A percentile compares a stretch with the other conserved stretches of the same genome.
Conservation (phyloP, 1,139 yeast species). For the Yamadazyma dendronema region DNA sequence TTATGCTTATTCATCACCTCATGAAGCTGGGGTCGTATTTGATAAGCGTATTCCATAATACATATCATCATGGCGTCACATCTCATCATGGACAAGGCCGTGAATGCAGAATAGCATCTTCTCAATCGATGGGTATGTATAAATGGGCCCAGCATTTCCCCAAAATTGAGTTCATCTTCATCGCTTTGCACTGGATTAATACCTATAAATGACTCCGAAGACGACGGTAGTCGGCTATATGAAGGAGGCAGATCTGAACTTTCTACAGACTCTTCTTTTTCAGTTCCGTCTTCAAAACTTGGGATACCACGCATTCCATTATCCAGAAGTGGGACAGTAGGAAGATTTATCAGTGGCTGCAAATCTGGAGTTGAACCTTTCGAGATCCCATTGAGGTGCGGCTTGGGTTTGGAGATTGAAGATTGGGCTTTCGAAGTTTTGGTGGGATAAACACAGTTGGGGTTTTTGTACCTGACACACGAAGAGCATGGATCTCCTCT, state of each 20-base stretch:
- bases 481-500: conserved; percentile 4
- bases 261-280: no score
- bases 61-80: conserved; percentile 18
- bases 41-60: conserved; percentile 1
- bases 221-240: no score
- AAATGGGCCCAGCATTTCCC: conserved; percentile 6
- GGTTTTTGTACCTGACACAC: conserved; percentile 5
- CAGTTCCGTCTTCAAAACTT: no score
- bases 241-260: no score
- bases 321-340: no score
- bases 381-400: no score
- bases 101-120: conserved; percentile 32
- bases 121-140: conserved; percentile 8
- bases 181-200: conserved; percentile 11
- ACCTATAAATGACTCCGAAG: no score
- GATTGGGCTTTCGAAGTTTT: background rate
- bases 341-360: no score
- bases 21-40: conserved; percentile 3
- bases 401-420: background rate
- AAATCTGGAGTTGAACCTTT: background rate
- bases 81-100: conserved; percentile 33
- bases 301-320: no score
- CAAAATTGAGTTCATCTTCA: conserved; percentile 32
- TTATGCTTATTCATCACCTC: conserved; percentile 5
- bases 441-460: conserved; percentile 1